These are phyloP conservation scores for Bacterosira constricta DNA, from an alignment of 108 stramenopile species.

Conservation along the genomic window DNA sequence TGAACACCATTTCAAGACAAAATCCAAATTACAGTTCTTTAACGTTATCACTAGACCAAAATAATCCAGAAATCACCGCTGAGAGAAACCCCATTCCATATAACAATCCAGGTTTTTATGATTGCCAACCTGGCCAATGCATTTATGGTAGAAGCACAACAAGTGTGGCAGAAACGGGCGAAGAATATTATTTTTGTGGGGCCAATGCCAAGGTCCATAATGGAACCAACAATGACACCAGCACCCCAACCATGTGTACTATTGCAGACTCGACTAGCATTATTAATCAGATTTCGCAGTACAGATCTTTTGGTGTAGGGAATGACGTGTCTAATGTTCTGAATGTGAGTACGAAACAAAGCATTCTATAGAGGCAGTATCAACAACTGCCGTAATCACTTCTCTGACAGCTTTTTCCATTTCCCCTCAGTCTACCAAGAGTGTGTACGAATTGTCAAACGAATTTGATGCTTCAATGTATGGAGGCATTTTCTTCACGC, in stretches of 20 bases:
- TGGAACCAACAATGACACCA: conserved; percentile 5
- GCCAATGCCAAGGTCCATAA: conserved; percentile 28
- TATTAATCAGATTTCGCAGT: conserved; percentile 44
- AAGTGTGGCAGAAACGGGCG: conserved; percentile 33
- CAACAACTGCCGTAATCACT: no score
- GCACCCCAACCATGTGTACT: conserved; percentile 17
- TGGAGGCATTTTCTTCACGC: conserved; percentile 66
- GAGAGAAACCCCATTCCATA: conserved; percentile 79
- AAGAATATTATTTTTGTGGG: conserved; percentile 68
- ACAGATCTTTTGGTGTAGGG: conserved; percentile 37
- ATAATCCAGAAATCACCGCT: conserved; percentile 52
- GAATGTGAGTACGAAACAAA: not conserved
- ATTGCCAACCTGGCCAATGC: conserved; percentile 73
- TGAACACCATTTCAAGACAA: conserved; percentile 33
- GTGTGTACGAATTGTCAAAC: conserved; percentile 27
- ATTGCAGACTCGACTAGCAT: conserved; percentile 38
- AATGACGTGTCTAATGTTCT: conserved; percentile 18
- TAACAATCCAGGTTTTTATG: conserved; percentile 50
- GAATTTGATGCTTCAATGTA: conserved; percentile 55
- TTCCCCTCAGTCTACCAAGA: conserved; percentile 25
- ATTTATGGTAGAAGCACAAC: conserved; percentile 27
- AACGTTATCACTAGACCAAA: conserved; percentile 54
- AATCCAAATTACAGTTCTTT: conserved; percentile 50
- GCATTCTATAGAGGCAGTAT: not conserved
- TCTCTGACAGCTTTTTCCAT: not conserved